Conservation (phyloP, 306 rosid genomes). For the Cicer cuneatum region DNA sequence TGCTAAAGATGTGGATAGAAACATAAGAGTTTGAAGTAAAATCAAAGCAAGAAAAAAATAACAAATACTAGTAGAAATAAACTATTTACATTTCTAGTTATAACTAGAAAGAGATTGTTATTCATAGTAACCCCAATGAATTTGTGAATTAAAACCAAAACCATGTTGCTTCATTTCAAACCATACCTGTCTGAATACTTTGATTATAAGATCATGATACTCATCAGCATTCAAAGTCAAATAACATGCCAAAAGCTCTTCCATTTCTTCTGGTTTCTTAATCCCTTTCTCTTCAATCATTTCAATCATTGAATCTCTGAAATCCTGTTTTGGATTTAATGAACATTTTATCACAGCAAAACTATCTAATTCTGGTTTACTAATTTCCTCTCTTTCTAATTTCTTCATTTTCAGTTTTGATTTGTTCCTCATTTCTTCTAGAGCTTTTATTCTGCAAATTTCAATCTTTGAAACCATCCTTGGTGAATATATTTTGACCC, state of each 20-base stretch:
- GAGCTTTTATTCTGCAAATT: conserved; percentile 70
- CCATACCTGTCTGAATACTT: conserved; percentile 92
- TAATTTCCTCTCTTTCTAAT: conserved; percentile 39
- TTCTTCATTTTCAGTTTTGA: conserved; percentile 64
- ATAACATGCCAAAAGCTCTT: conserved; percentile 85
- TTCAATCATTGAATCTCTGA: conserved; percentile 95
- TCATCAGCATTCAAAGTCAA: conserved; percentile 86
- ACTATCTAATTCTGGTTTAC: conserved; percentile 56
- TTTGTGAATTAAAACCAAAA: conserved; percentile 48
- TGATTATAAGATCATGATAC: conserved; percentile 82
- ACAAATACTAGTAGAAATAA: conserved; percentile 3
- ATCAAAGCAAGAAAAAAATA: conserved; percentile 38
- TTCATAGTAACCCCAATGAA: conserved; percentile 45
- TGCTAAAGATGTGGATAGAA: conserved; percentile 15
- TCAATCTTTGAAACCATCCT: conserved; percentile 70
- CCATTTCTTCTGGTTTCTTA: conserved; percentile 69
- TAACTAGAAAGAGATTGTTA: conserved; percentile 33
- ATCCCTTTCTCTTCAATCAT: conserved; percentile 78
- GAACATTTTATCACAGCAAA: conserved; percentile 87
- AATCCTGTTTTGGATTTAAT: conserved; percentile 72
- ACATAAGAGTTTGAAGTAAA: conserved; percentile 21
- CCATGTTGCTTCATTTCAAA: conserved; percentile 60
- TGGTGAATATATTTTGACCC: conserved; percentile 68
- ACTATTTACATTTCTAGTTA: conserved; percentile 32
- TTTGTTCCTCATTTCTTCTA: conserved; percentile 69